phyloP scores from a whole-genome alignment of 441 rosid genomes.

The Capsella rubella region DNA sequence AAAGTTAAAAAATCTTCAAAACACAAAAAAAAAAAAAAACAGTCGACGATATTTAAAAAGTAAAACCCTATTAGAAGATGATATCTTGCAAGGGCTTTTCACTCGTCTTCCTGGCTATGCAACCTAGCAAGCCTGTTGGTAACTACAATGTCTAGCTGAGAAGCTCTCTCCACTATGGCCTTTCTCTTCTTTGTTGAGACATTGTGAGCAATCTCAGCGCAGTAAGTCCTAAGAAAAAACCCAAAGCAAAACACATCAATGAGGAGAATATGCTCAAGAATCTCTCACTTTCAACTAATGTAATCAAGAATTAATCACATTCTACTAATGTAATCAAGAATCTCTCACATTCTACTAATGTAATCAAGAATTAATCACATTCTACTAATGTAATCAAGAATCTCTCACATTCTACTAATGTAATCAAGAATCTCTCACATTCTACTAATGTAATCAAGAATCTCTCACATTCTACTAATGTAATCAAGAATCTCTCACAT shows the following conservation, averaged over 20 bases:
- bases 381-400: no score
- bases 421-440: not conserved
- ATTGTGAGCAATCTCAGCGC: slow-evolving; percentile 88
- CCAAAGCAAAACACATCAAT: not conserved
- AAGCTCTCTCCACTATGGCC: slow-evolving; percentile 83
- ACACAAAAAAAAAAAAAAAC: slow-evolving; percentile 1
- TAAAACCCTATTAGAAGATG: not conserved
- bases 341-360: not conserved
- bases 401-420: not conserved
- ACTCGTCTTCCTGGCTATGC: slow-evolving; percentile 89
- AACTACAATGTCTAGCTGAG: slow-evolving; percentile 80
- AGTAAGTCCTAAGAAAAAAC: slow-evolving; percentile 61
- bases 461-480: no score
- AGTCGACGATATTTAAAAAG: slow-evolving; percentile 16
- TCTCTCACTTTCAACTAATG: no score
- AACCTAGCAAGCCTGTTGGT: slow-evolving; percentile 87
- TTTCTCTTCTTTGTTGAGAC: slow-evolving; percentile 84
- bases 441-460: no score
- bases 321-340: no score
- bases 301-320: no score
- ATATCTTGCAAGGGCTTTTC: slow-evolving; percentile 24
- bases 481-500: not conserved
- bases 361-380: not conserved
- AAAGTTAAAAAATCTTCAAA: slow-evolving; percentile 5
- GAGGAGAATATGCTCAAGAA: not conserved